phyloP scores from a whole-genome alignment of 148 eudicot species.

The Persicaria maculosa region DNA sequence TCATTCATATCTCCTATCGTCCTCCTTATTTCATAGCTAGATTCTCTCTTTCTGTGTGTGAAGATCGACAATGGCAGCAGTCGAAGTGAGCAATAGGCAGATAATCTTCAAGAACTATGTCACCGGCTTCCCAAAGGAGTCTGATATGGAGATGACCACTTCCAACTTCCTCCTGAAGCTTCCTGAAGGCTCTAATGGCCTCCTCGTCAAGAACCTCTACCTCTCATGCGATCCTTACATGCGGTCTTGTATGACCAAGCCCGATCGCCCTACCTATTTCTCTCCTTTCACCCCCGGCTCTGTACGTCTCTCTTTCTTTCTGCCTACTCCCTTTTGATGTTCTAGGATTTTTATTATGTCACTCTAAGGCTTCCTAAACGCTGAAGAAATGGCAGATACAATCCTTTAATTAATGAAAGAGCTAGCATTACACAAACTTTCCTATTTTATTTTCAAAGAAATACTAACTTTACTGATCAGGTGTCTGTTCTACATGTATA shows the following conservation, averaged over 20 bases:
- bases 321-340: too few relatives aligned
- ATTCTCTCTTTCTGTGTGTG: too few relatives aligned
- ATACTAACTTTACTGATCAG: background rate
- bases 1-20: too few relatives aligned
- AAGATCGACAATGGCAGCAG: background rate
- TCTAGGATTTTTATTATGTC: background rate
- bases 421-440: background rate
- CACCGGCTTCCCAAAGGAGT: constrained; percentile 26
- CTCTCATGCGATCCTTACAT: constrained; percentile 33
- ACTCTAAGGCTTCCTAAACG: background rate
- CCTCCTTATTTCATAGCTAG: too few relatives aligned
- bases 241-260: constrained; percentile 16
- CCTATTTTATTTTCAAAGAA: background rate
- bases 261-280: constrained; percentile 1
- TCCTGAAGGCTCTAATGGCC: constrained; percentile 21
- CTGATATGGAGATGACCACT: constrained; percentile 18
- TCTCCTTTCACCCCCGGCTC: constrained; percentile 24
- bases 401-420: too few relatives aligned
- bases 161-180: constrained; percentile 14
- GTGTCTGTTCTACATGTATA: background rate
- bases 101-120: constrained; percentile 23
- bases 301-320: constrained; percentile 14
- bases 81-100: constrained; percentile 25
- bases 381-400: background rate
- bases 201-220: constrained; percentile 46